Evolutionary conservation across 148 eudicot genomes (phyloP), one percentile per base, ranked within the genome.

Genomic region (Fallopia convolvulus): DNA sequence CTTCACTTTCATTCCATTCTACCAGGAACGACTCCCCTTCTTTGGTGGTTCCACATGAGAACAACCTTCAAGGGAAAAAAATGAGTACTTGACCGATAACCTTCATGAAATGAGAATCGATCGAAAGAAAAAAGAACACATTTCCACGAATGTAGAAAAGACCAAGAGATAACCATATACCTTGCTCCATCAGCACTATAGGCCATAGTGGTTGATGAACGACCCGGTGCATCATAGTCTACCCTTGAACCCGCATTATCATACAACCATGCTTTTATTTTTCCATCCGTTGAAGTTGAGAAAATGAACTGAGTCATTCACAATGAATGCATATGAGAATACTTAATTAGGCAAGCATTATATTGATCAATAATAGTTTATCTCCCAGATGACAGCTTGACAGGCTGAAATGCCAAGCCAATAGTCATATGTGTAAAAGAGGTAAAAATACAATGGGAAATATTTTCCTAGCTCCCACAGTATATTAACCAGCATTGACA

Each of bases 261-360:
- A 86, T 90, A 90, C 53, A 89, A 84, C 95, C 95, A 89, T 70
- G 92, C 95, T 85, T 89, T 87, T 70, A 90, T 87, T 84, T 90
- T 87, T 20, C 95, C 95, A 81, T 84, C 90, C 78, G 87, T 78
- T n/a, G 95, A 88, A 33, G 92, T 90, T 53, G 95, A 90, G 80
- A 90, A 90, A 33, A 90, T 89, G 72, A 90, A 87, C 95, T 90
- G 84, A n/a, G 46, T 3, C 72, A 68, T 68, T 32, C 20, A 68
- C 20, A 36, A 68, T 15, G 20, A 68, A 5, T 33, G 10, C 72
- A 68, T 36, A 68, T 36, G 44, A 68, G 72, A 68, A 15, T n/a
- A 68, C 11, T 68, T 68, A 13, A 68, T 68, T 36, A 36, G 44
- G 44, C 46, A 68, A 68, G 44, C 42, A 68, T 17, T 3, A 32